Conservation (phyloP, 768 basidiomycete genomes). For the Kwoniella sp. region DNA sequence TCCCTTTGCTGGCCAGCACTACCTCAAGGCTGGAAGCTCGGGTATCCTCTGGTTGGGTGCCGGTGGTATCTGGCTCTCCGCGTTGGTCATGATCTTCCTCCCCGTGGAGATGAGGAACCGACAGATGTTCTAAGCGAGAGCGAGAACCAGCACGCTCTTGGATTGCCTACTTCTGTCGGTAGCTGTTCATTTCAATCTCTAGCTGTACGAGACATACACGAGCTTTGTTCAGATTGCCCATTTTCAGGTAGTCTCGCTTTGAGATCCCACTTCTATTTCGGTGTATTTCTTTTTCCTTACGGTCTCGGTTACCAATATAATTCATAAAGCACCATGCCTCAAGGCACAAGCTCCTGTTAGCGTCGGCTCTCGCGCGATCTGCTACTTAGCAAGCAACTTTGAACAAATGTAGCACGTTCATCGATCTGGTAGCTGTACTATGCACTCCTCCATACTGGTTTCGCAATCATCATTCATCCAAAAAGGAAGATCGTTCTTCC, state of each 20-base stretch:
- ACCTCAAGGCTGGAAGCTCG: slow-evolving; percentile 25
- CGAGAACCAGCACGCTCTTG: too few species aligned
- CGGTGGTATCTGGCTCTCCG: slow-evolving; percentile 47
- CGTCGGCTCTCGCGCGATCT: background rate
- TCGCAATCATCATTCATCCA: background rate
- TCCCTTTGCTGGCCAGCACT: slow-evolving; percentile 50
- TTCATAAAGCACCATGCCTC: background rate
- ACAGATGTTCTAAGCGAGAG: slow-evolving; percentile 52
- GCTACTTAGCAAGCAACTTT: background rate
- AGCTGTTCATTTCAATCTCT: too few species aligned
- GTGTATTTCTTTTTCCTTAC: background rate
- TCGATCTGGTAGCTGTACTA: background rate
- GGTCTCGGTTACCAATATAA: background rate
- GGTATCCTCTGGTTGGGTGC: slow-evolving; percentile 54
- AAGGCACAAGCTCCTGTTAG: background rate
- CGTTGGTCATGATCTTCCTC: slow-evolving; percentile 46
- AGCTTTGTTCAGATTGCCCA: too few species aligned
- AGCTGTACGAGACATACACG: too few species aligned
- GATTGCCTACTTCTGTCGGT: too few species aligned
- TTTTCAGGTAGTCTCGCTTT: too few species aligned
- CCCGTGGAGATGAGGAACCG: slow-evolving; percentile 54
- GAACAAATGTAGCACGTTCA: slow-evolving; percentile 3
- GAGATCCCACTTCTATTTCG: too few species aligned
- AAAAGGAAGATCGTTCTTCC: too few species aligned
- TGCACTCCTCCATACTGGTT: background rate